Evolutionary conservation across 2,329 filamentous ascomycete genomes (phyloP).

Genomic region (Ophiognomonia clavigignenti-juglandacearum): DNA sequence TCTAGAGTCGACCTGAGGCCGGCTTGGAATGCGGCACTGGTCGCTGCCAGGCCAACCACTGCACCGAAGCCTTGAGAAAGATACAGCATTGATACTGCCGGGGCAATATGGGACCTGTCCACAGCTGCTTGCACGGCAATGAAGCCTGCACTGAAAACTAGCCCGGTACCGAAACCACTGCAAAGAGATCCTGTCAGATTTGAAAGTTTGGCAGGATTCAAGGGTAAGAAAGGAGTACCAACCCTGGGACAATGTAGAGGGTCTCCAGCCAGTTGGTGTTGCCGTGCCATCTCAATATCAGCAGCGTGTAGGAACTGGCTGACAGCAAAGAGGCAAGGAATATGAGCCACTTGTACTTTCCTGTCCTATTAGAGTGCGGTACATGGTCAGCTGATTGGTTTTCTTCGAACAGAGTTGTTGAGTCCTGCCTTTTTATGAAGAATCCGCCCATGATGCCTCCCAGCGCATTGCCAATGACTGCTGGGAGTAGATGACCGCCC

Average conservation of each 20-base stretch:
- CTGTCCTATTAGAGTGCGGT: slow-evolving; percentile 46
- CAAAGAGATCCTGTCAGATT: not conserved
- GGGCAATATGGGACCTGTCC: slow-evolving; percentile 31
- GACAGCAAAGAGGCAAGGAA: slow-evolving; percentile 46
- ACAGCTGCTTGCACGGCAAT: slow-evolving; percentile 37
- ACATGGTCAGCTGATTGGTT: not conserved
- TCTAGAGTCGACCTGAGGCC: slow-evolving; percentile 20
- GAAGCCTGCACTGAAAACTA: slow-evolving; percentile 36
- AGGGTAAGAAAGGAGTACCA: too few species aligned
- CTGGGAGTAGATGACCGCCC: slow-evolving; percentile 58
- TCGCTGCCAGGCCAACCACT: slow-evolving; percentile 33
- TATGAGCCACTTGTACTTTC: slow-evolving; percentile 52
- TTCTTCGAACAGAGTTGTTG: not conserved
- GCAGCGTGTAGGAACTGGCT: slow-evolving; percentile 44
- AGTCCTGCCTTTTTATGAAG: slow-evolving; percentile 42
- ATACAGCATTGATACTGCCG: slow-evolving; percentile 37
- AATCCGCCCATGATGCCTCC: slow-evolving; percentile 57
- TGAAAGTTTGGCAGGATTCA: not conserved
- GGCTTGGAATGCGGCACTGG: slow-evolving; percentile 30
- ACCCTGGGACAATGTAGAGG: slow-evolving; percentile 53
- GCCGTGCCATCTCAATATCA: slow-evolving; percentile 56
- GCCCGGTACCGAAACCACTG: slow-evolving; percentile 36
- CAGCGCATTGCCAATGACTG: slow-evolving; percentile 61
- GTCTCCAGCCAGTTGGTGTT: slow-evolving; percentile 51
- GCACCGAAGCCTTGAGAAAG: slow-evolving; percentile 31